phyloP scores from a whole-genome alignment of 2,329 filamentous ascomycete species.

The Fusarium penzigii region DNA sequence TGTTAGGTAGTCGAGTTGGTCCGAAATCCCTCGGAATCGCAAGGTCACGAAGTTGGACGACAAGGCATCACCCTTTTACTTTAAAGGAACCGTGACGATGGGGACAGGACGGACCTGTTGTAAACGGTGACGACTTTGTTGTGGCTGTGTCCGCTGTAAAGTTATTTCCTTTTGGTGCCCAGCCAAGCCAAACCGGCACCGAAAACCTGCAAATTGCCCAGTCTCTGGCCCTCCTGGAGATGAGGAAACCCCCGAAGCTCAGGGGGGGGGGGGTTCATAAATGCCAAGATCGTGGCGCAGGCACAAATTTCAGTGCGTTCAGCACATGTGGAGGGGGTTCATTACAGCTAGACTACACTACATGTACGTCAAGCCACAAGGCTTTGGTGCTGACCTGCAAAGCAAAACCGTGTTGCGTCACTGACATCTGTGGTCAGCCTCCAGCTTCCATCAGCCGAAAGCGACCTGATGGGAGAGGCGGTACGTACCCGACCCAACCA shows the following conservation, averaged over 20 bases:
- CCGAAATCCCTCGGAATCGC: slow-evolving; percentile 23
- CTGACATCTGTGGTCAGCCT: not conserved
- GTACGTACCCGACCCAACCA: no score
- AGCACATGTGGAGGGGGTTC: not conserved
- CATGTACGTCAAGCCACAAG: not conserved
- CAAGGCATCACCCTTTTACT: slow-evolving; percentile 25
- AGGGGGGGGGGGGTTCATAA: slow-evolving; percentile 14
- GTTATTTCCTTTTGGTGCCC: slow-evolving; percentile 18
- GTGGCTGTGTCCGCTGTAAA: slow-evolving; percentile 24
- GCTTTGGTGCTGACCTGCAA: not conserved
- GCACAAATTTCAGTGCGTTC: not conserved
- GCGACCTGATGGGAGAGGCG: no score
- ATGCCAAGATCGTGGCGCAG: slow-evolving; percentile 18
- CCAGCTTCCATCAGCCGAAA: no score
- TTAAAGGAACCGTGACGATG: slow-evolving; percentile 16
- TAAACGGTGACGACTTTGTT: slow-evolving; percentile 35
- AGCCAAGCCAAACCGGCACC: slow-evolving; percentile 1
- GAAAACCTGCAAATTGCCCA: not conserved
- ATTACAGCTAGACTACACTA: no score
- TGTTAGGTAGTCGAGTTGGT: slow-evolving; percentile 10
- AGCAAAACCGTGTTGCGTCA: slow-evolving; percentile 15
- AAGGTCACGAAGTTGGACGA: slow-evolving; percentile 30
- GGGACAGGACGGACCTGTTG: slow-evolving; percentile 9
- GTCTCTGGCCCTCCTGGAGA: not conserved
- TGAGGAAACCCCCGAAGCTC: not conserved